These are phyloP conservation scores for Macrophomina tecta DNA, from an alignment of 2,329 filamentous ascomycete genomes.

Conservation along the genomic window DNA sequence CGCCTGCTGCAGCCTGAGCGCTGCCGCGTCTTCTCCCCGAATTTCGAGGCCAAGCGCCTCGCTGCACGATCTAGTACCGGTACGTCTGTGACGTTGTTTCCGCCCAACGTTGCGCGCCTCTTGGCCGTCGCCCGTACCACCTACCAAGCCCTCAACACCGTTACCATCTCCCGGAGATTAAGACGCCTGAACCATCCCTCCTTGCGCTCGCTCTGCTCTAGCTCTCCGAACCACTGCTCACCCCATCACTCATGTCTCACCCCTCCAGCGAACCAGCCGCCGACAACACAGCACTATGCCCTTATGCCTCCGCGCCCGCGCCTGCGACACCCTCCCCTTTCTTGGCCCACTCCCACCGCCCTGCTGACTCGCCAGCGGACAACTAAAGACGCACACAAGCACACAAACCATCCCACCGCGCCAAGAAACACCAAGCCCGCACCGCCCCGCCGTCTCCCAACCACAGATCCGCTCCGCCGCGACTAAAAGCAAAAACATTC, in stretches of 20 bases:
- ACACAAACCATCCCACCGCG: not conserved
- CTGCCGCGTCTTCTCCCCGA: not conserved
- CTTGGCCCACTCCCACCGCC: not conserved
- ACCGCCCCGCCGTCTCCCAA: not conserved
- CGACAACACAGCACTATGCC: constrained; percentile 4
- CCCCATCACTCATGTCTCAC: not conserved
- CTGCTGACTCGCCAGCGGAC: not conserved
- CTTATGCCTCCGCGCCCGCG: not conserved
- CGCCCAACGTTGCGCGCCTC: not conserved
- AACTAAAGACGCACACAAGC: not conserved
- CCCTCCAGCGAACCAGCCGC: not conserved
- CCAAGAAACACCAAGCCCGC: constrained; percentile 20
- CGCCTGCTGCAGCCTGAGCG: not conserved
- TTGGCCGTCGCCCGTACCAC: constrained; percentile 1
- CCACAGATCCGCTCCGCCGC: not conserved
- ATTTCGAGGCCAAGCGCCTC: no score
- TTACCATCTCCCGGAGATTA: not conserved
- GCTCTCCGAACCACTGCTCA: not conserved
- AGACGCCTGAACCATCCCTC: not conserved
- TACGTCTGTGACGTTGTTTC: not conserved
- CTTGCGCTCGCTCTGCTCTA: not conserved
- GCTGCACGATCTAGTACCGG: not conserved
- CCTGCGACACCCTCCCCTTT: constrained; percentile 7
- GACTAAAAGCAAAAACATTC: not conserved
- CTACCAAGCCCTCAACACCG: constrained; percentile 11